These are phyloP conservation scores for Xenoacremonium recifei DNA, from an alignment of 2,329 filamentous ascomycete genomes.

Conservation along the genomic window DNA sequence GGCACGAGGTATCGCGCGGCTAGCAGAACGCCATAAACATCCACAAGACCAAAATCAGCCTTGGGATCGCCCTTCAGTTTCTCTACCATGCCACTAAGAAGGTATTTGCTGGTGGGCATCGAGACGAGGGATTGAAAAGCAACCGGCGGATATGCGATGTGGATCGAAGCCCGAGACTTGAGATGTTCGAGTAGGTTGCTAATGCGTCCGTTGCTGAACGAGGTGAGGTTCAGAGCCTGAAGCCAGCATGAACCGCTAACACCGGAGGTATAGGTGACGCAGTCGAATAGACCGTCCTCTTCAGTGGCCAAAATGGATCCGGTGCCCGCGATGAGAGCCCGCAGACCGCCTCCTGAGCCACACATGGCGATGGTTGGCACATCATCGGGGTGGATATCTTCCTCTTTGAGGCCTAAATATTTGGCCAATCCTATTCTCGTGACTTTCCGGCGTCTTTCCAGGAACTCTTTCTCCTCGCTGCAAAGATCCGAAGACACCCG, in stretches of 20 bases:
- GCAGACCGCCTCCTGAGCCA: conserved; percentile 86
- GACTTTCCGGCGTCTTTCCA: conserved; percentile 65
- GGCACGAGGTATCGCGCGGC: conserved; percentile 81
- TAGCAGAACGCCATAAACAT: conserved; percentile 85
- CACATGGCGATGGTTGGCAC: conserved; percentile 92
- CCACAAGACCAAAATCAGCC: conserved; percentile 85
- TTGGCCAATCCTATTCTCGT: conserved; percentile 73
- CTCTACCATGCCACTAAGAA: conserved; percentile 85
- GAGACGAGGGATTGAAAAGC: conserved; percentile 80
- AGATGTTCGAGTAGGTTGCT: conserved; percentile 76
- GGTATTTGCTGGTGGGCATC: conserved; percentile 88
- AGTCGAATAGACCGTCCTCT: conserved; percentile 89
- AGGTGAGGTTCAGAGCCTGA: conserved; percentile 76
- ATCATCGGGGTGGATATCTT: conserved; percentile 87
- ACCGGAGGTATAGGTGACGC: conserved; percentile 89
- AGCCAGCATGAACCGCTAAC: conserved; percentile 97
- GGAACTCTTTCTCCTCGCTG: conserved; percentile 75
- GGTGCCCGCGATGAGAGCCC: conserved; percentile 86
- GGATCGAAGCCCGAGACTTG: conserved; percentile 78
- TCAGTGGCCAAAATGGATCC: conserved; percentile 83
- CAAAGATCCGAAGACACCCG: conserved; percentile 81
- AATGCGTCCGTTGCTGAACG: conserved; percentile 68
- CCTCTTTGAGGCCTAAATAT: conserved; percentile 76
- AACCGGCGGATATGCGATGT: conserved; percentile 89
- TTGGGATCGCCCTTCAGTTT: conserved; percentile 73